Evolutionary conservation across 495 filamentous ascomycete genomes (phyloP).

Genomic region (Poronia punctata): DNA sequence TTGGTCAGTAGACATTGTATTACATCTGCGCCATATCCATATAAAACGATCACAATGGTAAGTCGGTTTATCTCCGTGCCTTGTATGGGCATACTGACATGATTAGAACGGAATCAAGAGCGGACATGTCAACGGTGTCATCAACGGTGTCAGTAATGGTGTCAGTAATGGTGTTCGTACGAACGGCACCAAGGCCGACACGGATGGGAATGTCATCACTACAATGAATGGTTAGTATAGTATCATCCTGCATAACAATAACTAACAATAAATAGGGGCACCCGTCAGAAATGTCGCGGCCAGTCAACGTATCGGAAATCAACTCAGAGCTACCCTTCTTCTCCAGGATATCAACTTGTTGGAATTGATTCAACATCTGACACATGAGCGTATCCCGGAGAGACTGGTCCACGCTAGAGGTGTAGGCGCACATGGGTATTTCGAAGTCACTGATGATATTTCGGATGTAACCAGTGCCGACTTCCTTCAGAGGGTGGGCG

Average conservation of each 20-base stretch:
- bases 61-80: neutral
- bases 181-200: neutral
- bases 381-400: constrained; percentile 51
- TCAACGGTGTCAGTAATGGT: neutral
- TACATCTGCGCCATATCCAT: no score
- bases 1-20: no score
- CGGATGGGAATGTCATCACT: neutral
- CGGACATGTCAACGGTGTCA: neutral
- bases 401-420: constrained; percentile 58
- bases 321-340: constrained; percentile 6
- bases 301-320: constrained; percentile 11
- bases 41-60: neutral
- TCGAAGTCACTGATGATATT: constrained; percentile 52
- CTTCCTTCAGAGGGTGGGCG: constrained; percentile 9
- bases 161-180: no score
- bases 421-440: constrained; percentile 54
- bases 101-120: neutral
- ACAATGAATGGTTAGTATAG: constrained; percentile 7
- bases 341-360: constrained; percentile 35
- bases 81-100: neutral
- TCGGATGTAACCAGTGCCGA: constrained; percentile 37
- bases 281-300: constrained; percentile 3
- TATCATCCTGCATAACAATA: no score
- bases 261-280: constrained; percentile 3
- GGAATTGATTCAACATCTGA: constrained; percentile 62